These are phyloP conservation scores for Neostapfia colusana DNA, from an alignment of 176 grass and related monocot species.

Conservation along the genomic window DNA sequence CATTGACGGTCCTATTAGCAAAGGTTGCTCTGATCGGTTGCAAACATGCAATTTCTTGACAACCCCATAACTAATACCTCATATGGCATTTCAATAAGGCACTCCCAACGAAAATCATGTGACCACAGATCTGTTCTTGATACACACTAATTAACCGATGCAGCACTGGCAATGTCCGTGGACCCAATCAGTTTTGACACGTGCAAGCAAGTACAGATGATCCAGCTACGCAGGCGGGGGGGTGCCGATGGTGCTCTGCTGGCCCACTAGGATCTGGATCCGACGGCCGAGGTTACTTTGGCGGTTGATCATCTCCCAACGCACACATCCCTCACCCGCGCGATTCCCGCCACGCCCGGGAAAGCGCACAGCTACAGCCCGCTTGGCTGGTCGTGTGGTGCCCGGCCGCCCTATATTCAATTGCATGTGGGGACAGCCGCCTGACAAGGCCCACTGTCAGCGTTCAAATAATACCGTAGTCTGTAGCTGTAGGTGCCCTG, in stretches of 20 bases:
- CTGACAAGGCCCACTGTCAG: background rate
- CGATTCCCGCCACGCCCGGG: constrained; percentile 27
- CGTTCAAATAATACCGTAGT: fast-evolving
- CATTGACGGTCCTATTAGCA: too few relatives aligned
- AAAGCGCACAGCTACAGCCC: background rate
- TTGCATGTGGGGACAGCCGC: background rate
- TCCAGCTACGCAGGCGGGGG: background rate
- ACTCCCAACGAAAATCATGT: background rate
- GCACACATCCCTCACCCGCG: constrained; percentile 15
- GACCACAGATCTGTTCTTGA: background rate
- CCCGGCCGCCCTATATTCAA: background rate
- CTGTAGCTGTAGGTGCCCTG: too few relatives aligned
- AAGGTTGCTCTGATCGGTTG: too few relatives aligned
- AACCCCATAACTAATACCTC: background rate
- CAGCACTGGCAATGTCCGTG: background rate
- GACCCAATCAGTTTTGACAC: background rate
- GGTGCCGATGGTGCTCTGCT: background rate
- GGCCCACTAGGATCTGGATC: constrained; percentile 33
- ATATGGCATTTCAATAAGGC: background rate
- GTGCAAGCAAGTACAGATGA: background rate
- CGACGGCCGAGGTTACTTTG: constrained; percentile 23
- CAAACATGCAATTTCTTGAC: too few relatives aligned
- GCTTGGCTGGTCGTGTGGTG: background rate
- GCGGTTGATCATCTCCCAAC: constrained; percentile 44
- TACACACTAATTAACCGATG: background rate